A percentile compares a stretch with the other conserved stretches of the same genome.
phyloP scores from a whole-genome alignment of 257 asterid genomes.

The Prunella vulgaris region DNA sequence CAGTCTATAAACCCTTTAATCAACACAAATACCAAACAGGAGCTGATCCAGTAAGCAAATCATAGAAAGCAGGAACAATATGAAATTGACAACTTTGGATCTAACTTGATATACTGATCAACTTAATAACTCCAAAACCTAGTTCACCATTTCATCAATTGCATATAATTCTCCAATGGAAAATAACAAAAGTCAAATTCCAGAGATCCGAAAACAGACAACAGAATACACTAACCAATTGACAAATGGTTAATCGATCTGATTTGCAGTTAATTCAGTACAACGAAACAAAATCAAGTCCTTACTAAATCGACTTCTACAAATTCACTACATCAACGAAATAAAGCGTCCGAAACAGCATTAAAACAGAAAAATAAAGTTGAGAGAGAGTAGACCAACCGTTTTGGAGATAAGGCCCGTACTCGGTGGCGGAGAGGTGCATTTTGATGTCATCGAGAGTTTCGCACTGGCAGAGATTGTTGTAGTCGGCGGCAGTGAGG shows the following conservation, averaged over 20 bases:
- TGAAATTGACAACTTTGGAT: not conserved
- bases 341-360: not conserved
- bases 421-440: constrained; percentile 92
- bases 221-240: not conserved
- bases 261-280: constrained; percentile 13
- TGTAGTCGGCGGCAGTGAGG: constrained; percentile 79
- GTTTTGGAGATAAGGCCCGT: constrained; percentile 76
- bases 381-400: constrained; percentile 34
- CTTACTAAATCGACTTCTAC: not conserved
- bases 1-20: not conserved
- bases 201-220: not conserved
- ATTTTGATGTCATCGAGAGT: constrained; percentile 77
- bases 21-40: not conserved
- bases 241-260: not conserved
- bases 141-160: not conserved
- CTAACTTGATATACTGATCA: not conserved
- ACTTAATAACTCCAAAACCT: constrained; percentile 6
- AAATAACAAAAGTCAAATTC: not conserved
- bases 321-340: not conserved
- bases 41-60: constrained; percentile 12
- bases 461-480: constrained; percentile 79
- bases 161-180: constrained; percentile 5
- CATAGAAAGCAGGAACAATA: not conserved
- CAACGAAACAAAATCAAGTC: constrained; percentile 7
- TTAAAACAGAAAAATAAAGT: not conserved